phyloP scores from a whole-genome alignment of 352 stramenopile species.

The Globisporangium ultimum region DNA sequence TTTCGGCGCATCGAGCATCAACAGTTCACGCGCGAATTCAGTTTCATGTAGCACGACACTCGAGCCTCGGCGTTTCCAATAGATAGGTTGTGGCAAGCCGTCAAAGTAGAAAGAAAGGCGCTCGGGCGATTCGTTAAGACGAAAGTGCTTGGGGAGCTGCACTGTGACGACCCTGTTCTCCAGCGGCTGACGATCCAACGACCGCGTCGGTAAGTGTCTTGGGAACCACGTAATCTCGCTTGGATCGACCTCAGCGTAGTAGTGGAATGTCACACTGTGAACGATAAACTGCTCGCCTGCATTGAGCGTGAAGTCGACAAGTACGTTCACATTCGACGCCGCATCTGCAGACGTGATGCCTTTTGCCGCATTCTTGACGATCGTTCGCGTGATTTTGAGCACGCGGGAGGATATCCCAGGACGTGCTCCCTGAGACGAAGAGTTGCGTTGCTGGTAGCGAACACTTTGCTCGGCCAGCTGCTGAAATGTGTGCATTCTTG shows the following conservation, averaged over 20 bases:
- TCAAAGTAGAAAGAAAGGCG: conserved; percentile 63
- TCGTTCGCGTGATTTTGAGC: conserved; percentile 18
- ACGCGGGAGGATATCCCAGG: conserved; percentile 17
- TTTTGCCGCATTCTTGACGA: conserved; percentile 18
- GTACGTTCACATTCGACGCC: conserved; percentile 29
- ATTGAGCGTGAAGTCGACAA: conserved; percentile 75
- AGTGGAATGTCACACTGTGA: conserved; percentile 65
- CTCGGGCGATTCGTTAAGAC: conserved; percentile 42
- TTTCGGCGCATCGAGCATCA: conserved; percentile 35
- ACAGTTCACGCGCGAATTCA: conserved; percentile 29
- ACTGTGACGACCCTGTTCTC: conserved; percentile 47
- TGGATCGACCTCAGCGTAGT: conserved; percentile 46
- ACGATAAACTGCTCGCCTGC: conserved; percentile 75
- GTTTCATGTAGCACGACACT: conserved; percentile 57
- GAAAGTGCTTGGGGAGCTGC: conserved; percentile 46
- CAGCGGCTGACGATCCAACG: conserved; percentile 32
- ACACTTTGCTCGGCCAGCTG: conserved; percentile 58
- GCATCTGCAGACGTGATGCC: conserved; percentile 1
- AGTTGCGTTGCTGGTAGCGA: conserved; percentile 11
- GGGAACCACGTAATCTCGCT: conserved; percentile 53
- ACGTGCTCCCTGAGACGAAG: conserved; percentile 5
- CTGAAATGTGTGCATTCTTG: conserved; percentile 48
- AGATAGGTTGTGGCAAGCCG: conserved; percentile 29
- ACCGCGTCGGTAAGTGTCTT: conserved; percentile 46
- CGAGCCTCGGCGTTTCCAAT: conserved; percentile 40